phyloP scores from a whole-genome alignment of 257 asterid genomes.

The Thymus quinquecostatus region DNA sequence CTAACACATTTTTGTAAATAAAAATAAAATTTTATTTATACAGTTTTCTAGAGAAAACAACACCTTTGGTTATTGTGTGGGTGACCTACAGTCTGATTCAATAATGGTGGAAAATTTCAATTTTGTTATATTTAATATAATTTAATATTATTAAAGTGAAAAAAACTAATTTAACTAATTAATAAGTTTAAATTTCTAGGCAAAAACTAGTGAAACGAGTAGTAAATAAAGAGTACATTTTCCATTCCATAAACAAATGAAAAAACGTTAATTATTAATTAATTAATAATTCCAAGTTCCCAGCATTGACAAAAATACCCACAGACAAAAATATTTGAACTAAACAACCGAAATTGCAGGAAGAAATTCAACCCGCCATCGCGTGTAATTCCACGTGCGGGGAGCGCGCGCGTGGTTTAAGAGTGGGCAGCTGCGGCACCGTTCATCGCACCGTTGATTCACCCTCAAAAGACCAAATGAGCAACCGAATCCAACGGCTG shows the following conservation, averaged over 20 bases:
- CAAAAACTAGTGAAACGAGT: too few relatives aligned
- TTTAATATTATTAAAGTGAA: neutral
- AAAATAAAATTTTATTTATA: neutral
- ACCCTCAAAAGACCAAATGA: constrained; percentile 32
- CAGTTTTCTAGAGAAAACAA: neutral
- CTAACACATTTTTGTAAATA: too few relatives aligned
- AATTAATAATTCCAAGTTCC: neutral
- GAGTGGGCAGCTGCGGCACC: constrained; percentile 2
- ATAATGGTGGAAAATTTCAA: neutral
- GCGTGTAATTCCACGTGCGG: constrained; percentile 21
- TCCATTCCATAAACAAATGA: neutral
- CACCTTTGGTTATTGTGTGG: neutral
- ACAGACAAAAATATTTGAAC: neutral
- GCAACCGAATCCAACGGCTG: constrained; percentile 43
- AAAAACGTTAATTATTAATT: neutral
- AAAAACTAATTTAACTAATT: neutral
- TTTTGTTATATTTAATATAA: neutral
- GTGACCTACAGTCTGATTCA: neutral
- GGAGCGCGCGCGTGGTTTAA: constrained; percentile 50
- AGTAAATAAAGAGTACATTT: too few relatives aligned
- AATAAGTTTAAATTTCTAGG: too few relatives aligned
- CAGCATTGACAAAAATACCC: too few relatives aligned
- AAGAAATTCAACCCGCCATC: neutral
- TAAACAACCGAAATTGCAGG: neutral
- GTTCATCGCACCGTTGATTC: constrained; percentile 30